Evolutionary conservation across 1,139 yeast genomes (phyloP).

Genomic region (Kodamaea ohmeri): DNA sequence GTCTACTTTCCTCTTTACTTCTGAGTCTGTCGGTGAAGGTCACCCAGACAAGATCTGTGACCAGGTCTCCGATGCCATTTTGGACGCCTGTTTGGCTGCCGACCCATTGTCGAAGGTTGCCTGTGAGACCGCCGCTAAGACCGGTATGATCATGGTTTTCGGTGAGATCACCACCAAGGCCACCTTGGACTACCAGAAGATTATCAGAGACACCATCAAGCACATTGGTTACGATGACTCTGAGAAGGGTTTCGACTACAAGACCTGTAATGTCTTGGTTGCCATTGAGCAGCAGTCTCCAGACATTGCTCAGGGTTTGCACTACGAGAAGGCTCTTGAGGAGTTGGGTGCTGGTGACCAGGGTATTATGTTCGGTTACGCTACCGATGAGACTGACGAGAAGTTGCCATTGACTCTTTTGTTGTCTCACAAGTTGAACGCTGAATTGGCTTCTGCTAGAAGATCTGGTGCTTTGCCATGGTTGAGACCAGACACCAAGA

Average conservation of each 20-base stretch:
- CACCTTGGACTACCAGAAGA: constrained; percentile 90
- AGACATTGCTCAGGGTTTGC: constrained; percentile 99
- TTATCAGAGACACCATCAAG: constrained; percentile 96
- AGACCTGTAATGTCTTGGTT: constrained; percentile 97
- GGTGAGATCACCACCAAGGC: constrained; percentile 99
- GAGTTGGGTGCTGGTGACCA: constrained; percentile 99
- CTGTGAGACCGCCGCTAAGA: constrained; percentile 98
- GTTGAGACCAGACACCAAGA: constrained; percentile 99
- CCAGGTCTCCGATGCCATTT: constrained; percentile 97
- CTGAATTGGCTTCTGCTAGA: constrained; percentile 96
- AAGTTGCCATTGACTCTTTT: constrained; percentile 92
- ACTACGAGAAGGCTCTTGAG: constrained; percentile 94
- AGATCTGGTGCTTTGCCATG: constrained; percentile 91
- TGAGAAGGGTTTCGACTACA: constrained; percentile 97
- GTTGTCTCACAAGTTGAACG: constrained; percentile 93
- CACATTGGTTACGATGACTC: constrained; percentile 97
- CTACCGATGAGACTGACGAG: constrained; percentile 98
- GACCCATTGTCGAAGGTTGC: constrained; percentile 99
- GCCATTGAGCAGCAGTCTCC: constrained; percentile 99
- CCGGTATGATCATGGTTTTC: constrained; percentile 98
- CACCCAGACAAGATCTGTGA: constrained; percentile 99
- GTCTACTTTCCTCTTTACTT: constrained; percentile 70
- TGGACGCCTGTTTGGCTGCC: constrained; percentile 93
- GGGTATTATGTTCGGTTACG: constrained; percentile 99
- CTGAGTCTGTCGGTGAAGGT: constrained; percentile 98